phyloP scores from a whole-genome alignment of 495 filamentous ascomycete species.

The Aspergillus steynii region DNA sequence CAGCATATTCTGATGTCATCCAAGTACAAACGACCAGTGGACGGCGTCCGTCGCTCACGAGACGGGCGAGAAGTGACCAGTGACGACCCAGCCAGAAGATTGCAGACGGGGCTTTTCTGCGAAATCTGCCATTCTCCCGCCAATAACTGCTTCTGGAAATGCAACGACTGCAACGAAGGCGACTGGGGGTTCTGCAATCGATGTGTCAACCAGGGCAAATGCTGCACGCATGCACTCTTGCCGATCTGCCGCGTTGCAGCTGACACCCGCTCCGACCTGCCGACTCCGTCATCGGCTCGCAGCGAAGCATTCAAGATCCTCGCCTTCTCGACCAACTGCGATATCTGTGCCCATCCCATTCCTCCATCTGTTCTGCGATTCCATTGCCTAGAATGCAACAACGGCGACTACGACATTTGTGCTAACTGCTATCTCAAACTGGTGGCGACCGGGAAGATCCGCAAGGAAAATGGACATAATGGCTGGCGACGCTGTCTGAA shows the following conservation, averaged over 20 bases:
- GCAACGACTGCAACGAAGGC: constrained; percentile 78
- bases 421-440: constrained; percentile 69
- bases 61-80: constrained; percentile 49
- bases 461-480: constrained; percentile 67
- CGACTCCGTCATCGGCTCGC: constrained; percentile 17
- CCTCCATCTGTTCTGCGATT: constrained; percentile 65
- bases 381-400: constrained; percentile 70
- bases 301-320: constrained; percentile 51
- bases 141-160: constrained; percentile 83
- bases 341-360: constrained; percentile 71
- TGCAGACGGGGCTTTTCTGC: constrained; percentile 85
- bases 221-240: constrained; percentile 76
- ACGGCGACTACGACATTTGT: constrained; percentile 85
- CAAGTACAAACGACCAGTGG: constrained; percentile 61
- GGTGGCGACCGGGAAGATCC: constrained; percentile 59
- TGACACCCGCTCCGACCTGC: constrained; percentile 21
- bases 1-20: constrained; percentile 69
- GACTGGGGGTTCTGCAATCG: constrained; percentile 88
- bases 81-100: constrained; percentile 62
- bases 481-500: constrained; percentile 79
- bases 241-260: constrained; percentile 55
- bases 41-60: constrained; percentile 26
- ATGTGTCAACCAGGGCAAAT: constrained; percentile 75
- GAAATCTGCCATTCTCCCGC: constrained; percentile 67
- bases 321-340: constrained; percentile 68